phyloP scores from a whole-genome alignment of 495 filamentous ascomycete genomes.

The Hypoxylon fuscum region DNA sequence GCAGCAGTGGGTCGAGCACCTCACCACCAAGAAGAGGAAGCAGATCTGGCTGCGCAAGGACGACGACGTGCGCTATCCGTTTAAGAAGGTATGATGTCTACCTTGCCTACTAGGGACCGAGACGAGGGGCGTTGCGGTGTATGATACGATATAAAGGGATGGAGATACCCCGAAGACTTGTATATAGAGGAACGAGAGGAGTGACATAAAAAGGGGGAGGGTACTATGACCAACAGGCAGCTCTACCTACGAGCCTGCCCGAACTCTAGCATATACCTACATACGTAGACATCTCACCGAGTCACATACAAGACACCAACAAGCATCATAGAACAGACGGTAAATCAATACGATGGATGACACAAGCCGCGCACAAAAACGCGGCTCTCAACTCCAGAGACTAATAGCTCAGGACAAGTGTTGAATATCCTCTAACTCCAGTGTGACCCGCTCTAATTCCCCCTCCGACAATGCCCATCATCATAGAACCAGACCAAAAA shows the following conservation, averaged over 20 bases:
- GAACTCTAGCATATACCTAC: constrained; percentile 7
- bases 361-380: constrained; percentile 18
- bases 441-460: constrained; percentile 12
- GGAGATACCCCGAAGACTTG: constrained; percentile 21
- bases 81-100: constrained; percentile 71
- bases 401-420: constrained; percentile 18
- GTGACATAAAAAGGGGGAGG: too few species aligned
- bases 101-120: too few species aligned
- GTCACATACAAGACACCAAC: constrained; percentile 21
- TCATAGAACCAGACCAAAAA: constrained; percentile 11
- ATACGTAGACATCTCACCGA: constrained; percentile 5
- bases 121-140: constrained; percentile 17
- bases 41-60: constrained; percentile 91
- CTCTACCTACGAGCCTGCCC: background rate
- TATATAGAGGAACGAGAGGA: background rate
- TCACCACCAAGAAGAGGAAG: constrained; percentile 82
- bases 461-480: constrained; percentile 7
- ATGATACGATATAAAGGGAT: constrained; percentile 11
- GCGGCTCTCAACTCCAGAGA: constrained; percentile 29
- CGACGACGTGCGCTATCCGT: constrained; percentile 79
- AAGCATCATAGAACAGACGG: constrained; percentile 20
- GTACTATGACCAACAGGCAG: too few species aligned
- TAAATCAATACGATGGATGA: constrained; percentile 35
- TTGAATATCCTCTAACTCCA: constrained; percentile 19
- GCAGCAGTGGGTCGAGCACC: constrained; percentile 75